A percentile compares a stretch with the other conserved stretches of the same genome.
Conservation (phyloP, 73 alveolate genomes). For the Breviolum minutum region DNA sequence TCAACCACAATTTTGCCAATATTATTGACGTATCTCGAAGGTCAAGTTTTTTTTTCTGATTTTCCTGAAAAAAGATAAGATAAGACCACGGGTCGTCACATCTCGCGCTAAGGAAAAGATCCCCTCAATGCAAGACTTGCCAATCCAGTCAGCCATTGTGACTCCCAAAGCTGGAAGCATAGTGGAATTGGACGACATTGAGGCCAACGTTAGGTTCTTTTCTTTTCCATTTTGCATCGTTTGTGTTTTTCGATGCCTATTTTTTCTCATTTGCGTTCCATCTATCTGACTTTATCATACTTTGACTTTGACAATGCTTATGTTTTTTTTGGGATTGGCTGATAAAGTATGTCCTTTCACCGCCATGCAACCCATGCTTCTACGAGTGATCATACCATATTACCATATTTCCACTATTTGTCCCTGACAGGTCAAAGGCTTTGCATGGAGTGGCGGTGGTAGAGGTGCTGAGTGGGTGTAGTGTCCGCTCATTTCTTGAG, state of each 20-base stretch:
- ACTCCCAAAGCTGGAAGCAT: conserved; percentile 62
- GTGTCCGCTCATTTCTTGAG: too few species aligned
- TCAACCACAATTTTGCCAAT: neutral
- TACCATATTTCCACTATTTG: too few species aligned
- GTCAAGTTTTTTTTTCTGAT: too few species aligned
- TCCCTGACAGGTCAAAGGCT: conserved; percentile 70
- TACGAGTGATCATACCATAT: too few species aligned
- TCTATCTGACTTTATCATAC: too few species aligned
- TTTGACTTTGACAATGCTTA: too few species aligned
- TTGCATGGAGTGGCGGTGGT: conserved; percentile 95
- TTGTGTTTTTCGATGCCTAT: neutral
- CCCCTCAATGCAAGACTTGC: conserved; percentile 91
- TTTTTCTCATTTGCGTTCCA: neutral
- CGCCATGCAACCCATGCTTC: too few species aligned
- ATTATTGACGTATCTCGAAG: neutral
- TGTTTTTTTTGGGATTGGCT: too few species aligned
- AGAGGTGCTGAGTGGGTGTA: conserved; percentile 2
- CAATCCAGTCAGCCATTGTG: conserved; percentile 75
- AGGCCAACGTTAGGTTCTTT: neutral
- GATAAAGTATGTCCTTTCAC: too few species aligned
- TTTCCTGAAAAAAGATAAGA: neutral
- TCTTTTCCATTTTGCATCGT: too few species aligned
- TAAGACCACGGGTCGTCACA: neutral
- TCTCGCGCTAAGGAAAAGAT: conserved; percentile 38
- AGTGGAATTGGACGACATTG: conserved; percentile 22